These are phyloP conservation scores for Erigeron canadensis DNA, from an alignment of 129 eudicot species.

Conservation along the genomic window DNA sequence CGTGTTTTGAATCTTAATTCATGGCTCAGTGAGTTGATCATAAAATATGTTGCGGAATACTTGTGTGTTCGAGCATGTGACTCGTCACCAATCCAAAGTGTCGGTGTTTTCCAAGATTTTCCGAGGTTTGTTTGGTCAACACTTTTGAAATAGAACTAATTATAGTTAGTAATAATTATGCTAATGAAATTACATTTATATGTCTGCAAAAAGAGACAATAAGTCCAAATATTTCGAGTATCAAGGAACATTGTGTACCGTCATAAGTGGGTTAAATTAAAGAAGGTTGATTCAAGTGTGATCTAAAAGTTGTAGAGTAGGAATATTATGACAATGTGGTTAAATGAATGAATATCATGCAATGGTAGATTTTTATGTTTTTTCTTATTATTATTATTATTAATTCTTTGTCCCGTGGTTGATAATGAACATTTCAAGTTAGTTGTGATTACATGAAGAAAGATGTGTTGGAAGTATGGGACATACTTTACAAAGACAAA, in stretches of 20 bases:
- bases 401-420: not conserved
- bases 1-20: not conserved
- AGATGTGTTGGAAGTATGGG: not conserved
- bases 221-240: not conserved
- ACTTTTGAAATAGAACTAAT: conserved; percentile 10
- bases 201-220: conserved; percentile 1
- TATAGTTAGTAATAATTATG: not conserved
- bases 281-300: not conserved
- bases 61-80: conserved; percentile 21
- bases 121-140: conserved; percentile 9
- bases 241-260: not conserved
- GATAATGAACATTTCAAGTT: not conserved
- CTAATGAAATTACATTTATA: conserved; percentile 4
- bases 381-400: too few relatives aligned
- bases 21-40: conserved; percentile 5
- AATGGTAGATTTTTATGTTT: too few relatives aligned
- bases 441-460: not conserved
- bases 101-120: conserved; percentile 1
- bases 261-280: not conserved
- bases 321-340: not conserved
- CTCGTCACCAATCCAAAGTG: conserved; percentile 15
- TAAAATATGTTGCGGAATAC: conserved; percentile 7
- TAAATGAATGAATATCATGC: too few relatives aligned
- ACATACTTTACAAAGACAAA: not conserved
- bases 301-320: not conserved